These are phyloP conservation scores for Suhomyces ambrosiae DNA, from an alignment of 1,139 yeast species.

Conservation along the genomic window DNA sequence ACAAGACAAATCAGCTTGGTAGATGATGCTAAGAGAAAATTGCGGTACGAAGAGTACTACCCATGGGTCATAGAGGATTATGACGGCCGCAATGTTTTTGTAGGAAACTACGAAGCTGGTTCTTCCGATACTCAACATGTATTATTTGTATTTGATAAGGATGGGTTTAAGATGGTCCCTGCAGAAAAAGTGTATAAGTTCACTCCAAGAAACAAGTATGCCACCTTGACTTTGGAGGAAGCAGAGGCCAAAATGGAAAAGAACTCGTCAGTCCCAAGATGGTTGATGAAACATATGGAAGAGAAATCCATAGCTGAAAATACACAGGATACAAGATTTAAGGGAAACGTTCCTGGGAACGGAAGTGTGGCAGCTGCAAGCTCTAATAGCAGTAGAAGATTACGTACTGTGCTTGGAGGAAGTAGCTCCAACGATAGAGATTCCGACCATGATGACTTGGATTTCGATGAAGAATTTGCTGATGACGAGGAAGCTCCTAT, in stretches of 20 bases:
- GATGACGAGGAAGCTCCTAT: constrained; percentile 99
- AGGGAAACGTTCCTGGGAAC: constrained; percentile 25
- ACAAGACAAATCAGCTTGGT: constrained; percentile 81
- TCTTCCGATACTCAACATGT: constrained; percentile 81
- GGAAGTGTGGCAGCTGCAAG: constrained; percentile 9
- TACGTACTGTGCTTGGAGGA: constrained; percentile 64
- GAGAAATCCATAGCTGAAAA: constrained; percentile 54
- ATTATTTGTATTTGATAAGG: constrained; percentile 78
- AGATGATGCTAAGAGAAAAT: constrained; percentile 77
- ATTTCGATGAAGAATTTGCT: constrained; percentile 95
- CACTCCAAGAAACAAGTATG: constrained; percentile 90
- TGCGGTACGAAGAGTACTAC: constrained; percentile 91
- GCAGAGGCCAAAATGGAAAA: constrained; percentile 95
- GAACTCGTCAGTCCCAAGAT: constrained; percentile 78
- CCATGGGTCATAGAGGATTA: constrained; percentile 99
- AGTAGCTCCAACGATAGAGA: constrained; percentile 55
- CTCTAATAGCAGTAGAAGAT: constrained; percentile 29
- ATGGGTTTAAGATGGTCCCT: constrained; percentile 92
- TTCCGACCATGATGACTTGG: constrained; percentile 89
- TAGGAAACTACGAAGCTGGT: constrained; percentile 95
- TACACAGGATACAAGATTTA: constrained; percentile 50
- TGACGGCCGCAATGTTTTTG: constrained; percentile 92
- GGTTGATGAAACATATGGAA: constrained; percentile 93
- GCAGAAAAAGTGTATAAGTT: constrained; percentile 92
- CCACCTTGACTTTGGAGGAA: constrained; percentile 91